Evolutionary conservation across 2,329 filamentous ascomycete species (phyloP).

Genomic region (Phoma herbarum): DNA sequence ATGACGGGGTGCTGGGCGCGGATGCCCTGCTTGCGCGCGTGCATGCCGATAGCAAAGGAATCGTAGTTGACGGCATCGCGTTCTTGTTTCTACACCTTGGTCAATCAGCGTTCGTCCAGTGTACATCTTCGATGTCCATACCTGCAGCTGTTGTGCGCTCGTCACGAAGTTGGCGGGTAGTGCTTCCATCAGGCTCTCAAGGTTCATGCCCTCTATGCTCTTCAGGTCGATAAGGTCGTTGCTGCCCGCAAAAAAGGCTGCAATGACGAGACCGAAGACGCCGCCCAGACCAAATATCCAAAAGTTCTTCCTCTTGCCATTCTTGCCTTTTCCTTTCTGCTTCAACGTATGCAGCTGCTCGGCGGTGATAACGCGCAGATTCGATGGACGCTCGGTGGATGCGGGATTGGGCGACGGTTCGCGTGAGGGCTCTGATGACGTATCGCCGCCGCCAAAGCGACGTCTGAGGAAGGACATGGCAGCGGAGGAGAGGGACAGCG

Average conservation of each 20-base stretch:
- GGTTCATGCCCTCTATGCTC: constrained; percentile 72
- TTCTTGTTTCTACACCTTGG: constrained; percentile 73
- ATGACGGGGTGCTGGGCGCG: constrained; percentile 86
- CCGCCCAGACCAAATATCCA: constrained; percentile 89
- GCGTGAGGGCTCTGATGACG: constrained; percentile 39
- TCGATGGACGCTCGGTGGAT: constrained; percentile 50
- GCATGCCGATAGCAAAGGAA: constrained; percentile 88
- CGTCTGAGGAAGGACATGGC: constrained; percentile 52
- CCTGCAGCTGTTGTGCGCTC: constrained; percentile 86
- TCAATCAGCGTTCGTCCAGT: constrained; percentile 33
- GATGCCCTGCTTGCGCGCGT: constrained; percentile 82
- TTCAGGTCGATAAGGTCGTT: constrained; percentile 91
- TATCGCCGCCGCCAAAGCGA: constrained; percentile 45
- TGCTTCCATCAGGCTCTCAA: constrained; percentile 87
- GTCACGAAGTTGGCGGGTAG: constrained; percentile 85
- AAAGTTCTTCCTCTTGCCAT: constrained; percentile 74
- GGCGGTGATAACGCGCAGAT: constrained; percentile 62
- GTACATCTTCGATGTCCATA: constrained; percentile 53
- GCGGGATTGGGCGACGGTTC: constrained; percentile 31
- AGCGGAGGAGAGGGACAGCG: neutral
- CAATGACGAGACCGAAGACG: constrained; percentile 87
- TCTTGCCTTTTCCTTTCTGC: constrained; percentile 50
- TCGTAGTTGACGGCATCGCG: constrained; percentile 90
- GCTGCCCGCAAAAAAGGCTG: constrained; percentile 87
- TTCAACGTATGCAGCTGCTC: constrained; percentile 61